Conservation (phyloP, 441 rosid genomes). For the Melianthus villosus region DNA sequence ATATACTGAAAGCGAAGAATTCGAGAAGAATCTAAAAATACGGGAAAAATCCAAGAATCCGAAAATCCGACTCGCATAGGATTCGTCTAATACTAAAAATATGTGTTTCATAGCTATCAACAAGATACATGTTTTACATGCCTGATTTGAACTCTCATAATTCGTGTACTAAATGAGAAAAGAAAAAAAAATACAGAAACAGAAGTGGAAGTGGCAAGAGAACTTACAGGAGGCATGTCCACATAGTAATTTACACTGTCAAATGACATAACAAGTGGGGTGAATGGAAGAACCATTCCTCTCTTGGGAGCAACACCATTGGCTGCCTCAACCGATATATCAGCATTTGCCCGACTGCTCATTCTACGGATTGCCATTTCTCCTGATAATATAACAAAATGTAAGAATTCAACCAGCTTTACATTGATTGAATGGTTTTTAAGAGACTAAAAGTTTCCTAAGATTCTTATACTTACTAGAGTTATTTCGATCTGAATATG, state of each 20-base stretch:
- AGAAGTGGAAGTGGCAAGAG: not conserved
- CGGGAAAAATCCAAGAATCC: too few species aligned
- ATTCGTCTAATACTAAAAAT: too few species aligned
- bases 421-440: too few species aligned
- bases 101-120: too few species aligned
- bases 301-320: slow-evolving; percentile 30
- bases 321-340: slow-evolving; percentile 15
- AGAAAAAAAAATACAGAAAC: not conserved
- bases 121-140: too few species aligned
- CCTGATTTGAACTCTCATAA: too few species aligned
- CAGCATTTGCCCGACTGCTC: slow-evolving; percentile 20
- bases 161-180: not conserved
- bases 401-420: not conserved
- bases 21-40: too few species aligned
- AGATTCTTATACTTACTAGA: slow-evolving; percentile 32
- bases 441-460: not conserved
- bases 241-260: slow-evolving; percentile 58
- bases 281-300: slow-evolving; percentile 92
- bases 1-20: too few species aligned
- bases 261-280: slow-evolving; percentile 78
- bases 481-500: slow-evolving; percentile 24
- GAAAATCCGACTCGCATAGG: too few species aligned
- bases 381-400: slow-evolving; percentile 16
- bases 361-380: slow-evolving; percentile 38
- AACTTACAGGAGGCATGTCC: slow-evolving; percentile 75